Conservation (phyloP, 1,139 yeast species). For the Yamadazyma dendronema region DNA sequence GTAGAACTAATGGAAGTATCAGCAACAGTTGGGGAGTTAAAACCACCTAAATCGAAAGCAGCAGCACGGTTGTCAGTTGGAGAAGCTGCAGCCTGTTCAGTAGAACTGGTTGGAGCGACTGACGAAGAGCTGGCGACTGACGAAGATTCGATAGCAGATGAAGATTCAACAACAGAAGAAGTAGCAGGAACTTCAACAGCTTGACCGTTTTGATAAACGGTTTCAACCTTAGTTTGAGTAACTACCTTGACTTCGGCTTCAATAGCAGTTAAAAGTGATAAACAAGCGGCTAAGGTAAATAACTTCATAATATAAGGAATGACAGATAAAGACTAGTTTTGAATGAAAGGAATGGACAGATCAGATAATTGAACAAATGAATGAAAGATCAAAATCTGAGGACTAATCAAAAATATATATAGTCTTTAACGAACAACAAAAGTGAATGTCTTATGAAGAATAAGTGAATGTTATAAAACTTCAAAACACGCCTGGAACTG, state of each 20-base stretch:
- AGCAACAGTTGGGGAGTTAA: constrained; percentile 2
- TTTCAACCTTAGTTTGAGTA: constrained; percentile 18
- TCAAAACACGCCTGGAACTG: constrained; percentile 1
- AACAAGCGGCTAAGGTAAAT: constrained; percentile 16
- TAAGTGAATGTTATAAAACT: too few relatives aligned
- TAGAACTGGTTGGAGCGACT: constrained; percentile 2
- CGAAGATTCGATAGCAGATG: neutral
- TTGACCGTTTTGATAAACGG: constrained; percentile 16
- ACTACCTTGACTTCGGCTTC: constrained; percentile 16
- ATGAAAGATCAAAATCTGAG: neutral
- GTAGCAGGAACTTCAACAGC: constrained; percentile 3
- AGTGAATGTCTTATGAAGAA: constrained; percentile 1
- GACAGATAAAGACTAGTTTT: neutral
- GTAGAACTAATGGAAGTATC: constrained; percentile 6
- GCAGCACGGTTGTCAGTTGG: constrained; percentile 2
- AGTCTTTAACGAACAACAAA: constrained; percentile 1
- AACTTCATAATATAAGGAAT: constrained; percentile 16
- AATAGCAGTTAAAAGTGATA: constrained; percentile 16
- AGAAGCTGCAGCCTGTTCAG: constrained; percentile 4
- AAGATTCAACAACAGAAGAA: constrained; percentile 5
- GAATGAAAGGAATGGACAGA: constrained; percentile 2
- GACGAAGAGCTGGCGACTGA: neutral
- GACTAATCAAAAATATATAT: neutral
- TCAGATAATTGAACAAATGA: constrained; percentile 1
- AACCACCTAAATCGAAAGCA: neutral